phyloP scores from a whole-genome alignment of 306 rosid genomes.

The Styphnolobium japonicum region DNA sequence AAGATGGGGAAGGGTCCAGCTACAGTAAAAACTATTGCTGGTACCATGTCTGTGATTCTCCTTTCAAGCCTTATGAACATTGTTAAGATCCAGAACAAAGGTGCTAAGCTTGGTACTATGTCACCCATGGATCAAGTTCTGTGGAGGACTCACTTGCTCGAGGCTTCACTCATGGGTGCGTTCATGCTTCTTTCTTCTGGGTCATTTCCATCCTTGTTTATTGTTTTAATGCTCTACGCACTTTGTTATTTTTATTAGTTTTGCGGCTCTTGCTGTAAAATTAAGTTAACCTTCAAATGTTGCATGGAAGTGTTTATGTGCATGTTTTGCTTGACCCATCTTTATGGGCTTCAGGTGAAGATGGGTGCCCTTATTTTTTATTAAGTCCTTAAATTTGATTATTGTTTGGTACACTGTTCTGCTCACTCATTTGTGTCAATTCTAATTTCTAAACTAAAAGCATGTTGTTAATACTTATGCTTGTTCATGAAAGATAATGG shows the following conservation, averaged over 20 bases:
- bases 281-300: not conserved
- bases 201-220: not conserved
- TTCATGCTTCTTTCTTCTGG: slow-evolving; percentile 1
- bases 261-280: not conserved
- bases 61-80: slow-evolving; percentile 80
- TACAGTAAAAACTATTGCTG: slow-evolving; percentile 81
- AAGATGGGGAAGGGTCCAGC: slow-evolving; percentile 90
- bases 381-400: not conserved
- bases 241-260: not conserved
- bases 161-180: slow-evolving; percentile 88
- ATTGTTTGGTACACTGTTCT: not conserved
- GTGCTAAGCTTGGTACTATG: slow-evolving; percentile 93
- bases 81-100: slow-evolving; percentile 95
- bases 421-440: not conserved
- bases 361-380: not conserved
- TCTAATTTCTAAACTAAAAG: not conserved
- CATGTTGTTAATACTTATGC: not conserved
- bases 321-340: not conserved
- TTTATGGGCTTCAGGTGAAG: not conserved
- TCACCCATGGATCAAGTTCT: slow-evolving; percentile 99
- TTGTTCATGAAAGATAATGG: not conserved
- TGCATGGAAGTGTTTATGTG: not conserved
- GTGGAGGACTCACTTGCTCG: slow-evolving; percentile 95
- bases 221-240: not conserved
- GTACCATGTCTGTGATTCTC: slow-evolving; percentile 89